A percentile compares a stretch with the other conserved stretches of the same genome.
These are phyloP conservation scores for Didymella segeticola DNA, from an alignment of 2,329 filamentous ascomycete genomes.

Conservation along the genomic window DNA sequence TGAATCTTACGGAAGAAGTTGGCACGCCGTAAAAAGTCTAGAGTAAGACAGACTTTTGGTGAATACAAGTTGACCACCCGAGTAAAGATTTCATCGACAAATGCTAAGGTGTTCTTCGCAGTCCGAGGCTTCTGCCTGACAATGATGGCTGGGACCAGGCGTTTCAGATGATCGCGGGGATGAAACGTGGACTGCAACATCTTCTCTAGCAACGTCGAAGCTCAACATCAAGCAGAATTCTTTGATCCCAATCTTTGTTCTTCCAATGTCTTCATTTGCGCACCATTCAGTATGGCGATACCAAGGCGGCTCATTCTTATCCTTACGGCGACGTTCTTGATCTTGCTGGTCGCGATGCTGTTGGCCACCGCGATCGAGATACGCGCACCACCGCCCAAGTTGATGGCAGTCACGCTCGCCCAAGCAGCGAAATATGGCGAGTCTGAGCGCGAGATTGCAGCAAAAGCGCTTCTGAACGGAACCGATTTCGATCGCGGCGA, in stretches of 20 bases:
- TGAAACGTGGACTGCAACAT: slow-evolving; percentile 32
- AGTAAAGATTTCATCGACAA: too few relatives aligned
- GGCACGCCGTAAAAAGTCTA: background rate
- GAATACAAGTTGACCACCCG: background rate
- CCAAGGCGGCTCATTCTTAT: slow-evolving; percentile 31
- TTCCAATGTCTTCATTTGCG: background rate
- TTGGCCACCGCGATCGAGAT: slow-evolving; percentile 38
- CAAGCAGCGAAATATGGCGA: slow-evolving; percentile 35
- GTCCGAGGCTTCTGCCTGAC: background rate
- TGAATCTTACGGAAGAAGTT: background rate
- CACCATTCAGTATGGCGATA: slow-evolving; percentile 23
- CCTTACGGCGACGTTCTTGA: slow-evolving; percentile 32
- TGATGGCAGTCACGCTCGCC: slow-evolving; percentile 34
- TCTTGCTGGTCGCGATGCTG: slow-evolving; percentile 40
- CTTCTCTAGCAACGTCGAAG: slow-evolving; percentile 9
- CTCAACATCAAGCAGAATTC: background rate
- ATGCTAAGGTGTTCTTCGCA: background rate
- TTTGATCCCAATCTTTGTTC: background rate
- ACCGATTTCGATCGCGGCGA: slow-evolving; percentile 39
- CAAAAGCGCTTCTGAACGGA: slow-evolving; percentile 37
- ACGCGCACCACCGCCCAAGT: slow-evolving; percentile 29
- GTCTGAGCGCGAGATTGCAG: slow-evolving; percentile 23
- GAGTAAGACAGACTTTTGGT: too few relatives aligned
- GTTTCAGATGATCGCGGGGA: slow-evolving; percentile 21
- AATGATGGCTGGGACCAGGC: background rate